phyloP scores from a whole-genome alignment of 352 stramenopile species.

The Pythium phragmiticola region DNA sequence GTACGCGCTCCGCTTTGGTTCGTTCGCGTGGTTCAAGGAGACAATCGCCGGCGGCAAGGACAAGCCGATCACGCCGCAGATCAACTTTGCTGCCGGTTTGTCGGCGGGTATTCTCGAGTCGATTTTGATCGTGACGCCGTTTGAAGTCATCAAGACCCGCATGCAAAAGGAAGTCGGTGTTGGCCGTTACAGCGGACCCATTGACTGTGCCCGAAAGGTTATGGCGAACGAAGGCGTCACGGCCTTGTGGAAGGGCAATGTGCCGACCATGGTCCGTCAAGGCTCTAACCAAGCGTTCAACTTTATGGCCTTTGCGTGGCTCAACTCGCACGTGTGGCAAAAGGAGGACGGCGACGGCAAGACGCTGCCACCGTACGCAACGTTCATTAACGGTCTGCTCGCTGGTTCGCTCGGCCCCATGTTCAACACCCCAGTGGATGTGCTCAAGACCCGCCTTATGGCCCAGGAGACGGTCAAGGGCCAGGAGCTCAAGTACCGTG shows the following conservation, averaged over 20 bases:
- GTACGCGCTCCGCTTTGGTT: slow-evolving; percentile 87
- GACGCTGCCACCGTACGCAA: slow-evolving; percentile 91
- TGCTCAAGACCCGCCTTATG: slow-evolving; percentile 95
- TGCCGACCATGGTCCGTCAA: slow-evolving; percentile 96
- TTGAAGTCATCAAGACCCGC: slow-evolving; percentile 98
- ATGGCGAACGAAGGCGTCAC: slow-evolving; percentile 91
- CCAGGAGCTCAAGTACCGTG: slow-evolving; percentile 94
- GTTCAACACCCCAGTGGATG: slow-evolving; percentile 90
- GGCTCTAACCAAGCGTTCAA: slow-evolving; percentile 98
- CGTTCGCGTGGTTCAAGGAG: slow-evolving; percentile 87
- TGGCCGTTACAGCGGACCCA: slow-evolving; percentile 85
- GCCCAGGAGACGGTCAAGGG: slow-evolving; percentile 87
- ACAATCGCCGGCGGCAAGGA: slow-evolving; percentile 70
- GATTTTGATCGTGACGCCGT: slow-evolving; percentile 96
- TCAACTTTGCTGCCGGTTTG: slow-evolving; percentile 91
- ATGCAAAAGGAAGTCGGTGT: slow-evolving; percentile 94
- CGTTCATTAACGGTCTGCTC: slow-evolving; percentile 93
- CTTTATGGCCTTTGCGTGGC: slow-evolving; percentile 93
- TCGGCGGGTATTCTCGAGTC: slow-evolving; percentile 94
- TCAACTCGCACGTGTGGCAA: slow-evolving; percentile 92
- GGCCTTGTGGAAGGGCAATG: slow-evolving; percentile 95
- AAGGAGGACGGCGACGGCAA: slow-evolving; percentile 89
- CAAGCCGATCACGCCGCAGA: slow-evolving; percentile 60
- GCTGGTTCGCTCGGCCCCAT: slow-evolving; percentile 83
- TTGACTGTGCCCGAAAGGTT: slow-evolving; percentile 93